phyloP scores from a whole-genome alignment of 2,329 filamentous ascomycete species.

The Paraconiothyrium sp. region DNA sequence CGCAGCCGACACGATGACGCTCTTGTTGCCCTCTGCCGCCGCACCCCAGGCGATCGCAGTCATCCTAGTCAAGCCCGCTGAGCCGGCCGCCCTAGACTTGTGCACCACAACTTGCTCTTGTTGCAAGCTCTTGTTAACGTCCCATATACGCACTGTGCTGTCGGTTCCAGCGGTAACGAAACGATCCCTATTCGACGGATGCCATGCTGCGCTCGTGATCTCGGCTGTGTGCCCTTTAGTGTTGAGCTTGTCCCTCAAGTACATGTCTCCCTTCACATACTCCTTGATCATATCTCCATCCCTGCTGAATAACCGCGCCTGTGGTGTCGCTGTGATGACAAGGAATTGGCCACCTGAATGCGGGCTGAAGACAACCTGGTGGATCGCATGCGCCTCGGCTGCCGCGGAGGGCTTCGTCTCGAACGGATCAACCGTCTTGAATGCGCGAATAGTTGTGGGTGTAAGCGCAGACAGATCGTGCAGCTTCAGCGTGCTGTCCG shows the following conservation, averaged over 20 bases:
- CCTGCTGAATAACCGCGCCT: constrained; percentile 87
- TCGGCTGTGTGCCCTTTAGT: constrained; percentile 97
- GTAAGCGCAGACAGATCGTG: constrained; percentile 98
- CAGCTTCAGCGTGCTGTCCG: constrained; percentile 89
- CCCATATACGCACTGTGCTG: constrained; percentile 96
- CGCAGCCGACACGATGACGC: constrained; percentile 81
- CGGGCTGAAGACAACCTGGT: constrained; percentile 87
- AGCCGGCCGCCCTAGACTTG: constrained; percentile 89
- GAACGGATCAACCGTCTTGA: constrained; percentile 90
- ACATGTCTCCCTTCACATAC: constrained; percentile 98
- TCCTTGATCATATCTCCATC: constrained; percentile 88
- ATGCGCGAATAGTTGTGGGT: constrained; percentile 90
- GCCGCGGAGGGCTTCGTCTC: constrained; percentile 74
- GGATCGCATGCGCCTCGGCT: constrained; percentile 86
- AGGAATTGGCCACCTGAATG: constrained; percentile 82
- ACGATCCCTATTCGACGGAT: constrained; percentile 82
- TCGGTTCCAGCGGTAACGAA: constrained; percentile 94
- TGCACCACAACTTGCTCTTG: constrained; percentile 96
- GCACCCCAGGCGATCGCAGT: constrained; percentile 89
- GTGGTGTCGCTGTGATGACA: constrained; percentile 86
- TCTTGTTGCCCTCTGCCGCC: constrained; percentile 78
- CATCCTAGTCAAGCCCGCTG: constrained; percentile 91
- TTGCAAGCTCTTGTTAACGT: constrained; percentile 86
- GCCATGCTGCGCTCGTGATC: constrained; percentile 89
- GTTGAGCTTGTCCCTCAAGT: constrained; percentile 94